Base-by-base conservation (phyloP, 805 yeast genomes). In the Cyberlindnera euphorbiiphila region DNA sequence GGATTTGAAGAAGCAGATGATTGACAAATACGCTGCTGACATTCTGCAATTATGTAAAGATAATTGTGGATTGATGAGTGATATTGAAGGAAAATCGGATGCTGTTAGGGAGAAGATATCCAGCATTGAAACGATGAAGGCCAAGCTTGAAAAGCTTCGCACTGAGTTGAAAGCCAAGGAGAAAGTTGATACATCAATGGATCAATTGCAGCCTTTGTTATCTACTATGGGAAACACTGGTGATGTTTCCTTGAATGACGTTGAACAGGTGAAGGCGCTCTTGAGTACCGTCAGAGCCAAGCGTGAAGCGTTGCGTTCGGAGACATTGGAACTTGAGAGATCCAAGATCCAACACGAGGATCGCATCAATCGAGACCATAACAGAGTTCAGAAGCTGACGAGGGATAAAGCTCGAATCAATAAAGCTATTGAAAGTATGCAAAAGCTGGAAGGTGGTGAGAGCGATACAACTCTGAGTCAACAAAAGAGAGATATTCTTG, bases 361-460 rank as follows among this genome's bases (percentile, higher is more conserved):
- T 9, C 33, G 29, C 17, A 19, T 21, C 22, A 11, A 22, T 30
- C 11, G 33, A 39, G 32, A 32, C 30, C 30, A 25, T 15, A 24
- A 14, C 9, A 30, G 29, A 18, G 6, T 36, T 3, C 28, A 20
- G 22, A 27, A 26, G 19, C 36, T 39, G 18, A 32, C 21, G 8
- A 20, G 21, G 11, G 37, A 34, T 5, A 32, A 29, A 14, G 6
- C 21, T 10, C 14, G n/a, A 1, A 19, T 41, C 5, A 14, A 15
- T 4, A 38, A 44, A n/a, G 17, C 39, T 6, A 31, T 29, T 28
- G 36, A 37, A 9, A 37, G 37, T 12, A 34, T 49, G 31, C 27
- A 29, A 3, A 36, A 26, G 26, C 13, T 38, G 16, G 36, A 43
- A 5, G 27, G 40, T 10, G 39, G 41, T 23, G 36, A 21, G 7